phyloP scores from a whole-genome alignment of 2,329 filamentous ascomycete species.

The Cordyceps tenuipes region DNA sequence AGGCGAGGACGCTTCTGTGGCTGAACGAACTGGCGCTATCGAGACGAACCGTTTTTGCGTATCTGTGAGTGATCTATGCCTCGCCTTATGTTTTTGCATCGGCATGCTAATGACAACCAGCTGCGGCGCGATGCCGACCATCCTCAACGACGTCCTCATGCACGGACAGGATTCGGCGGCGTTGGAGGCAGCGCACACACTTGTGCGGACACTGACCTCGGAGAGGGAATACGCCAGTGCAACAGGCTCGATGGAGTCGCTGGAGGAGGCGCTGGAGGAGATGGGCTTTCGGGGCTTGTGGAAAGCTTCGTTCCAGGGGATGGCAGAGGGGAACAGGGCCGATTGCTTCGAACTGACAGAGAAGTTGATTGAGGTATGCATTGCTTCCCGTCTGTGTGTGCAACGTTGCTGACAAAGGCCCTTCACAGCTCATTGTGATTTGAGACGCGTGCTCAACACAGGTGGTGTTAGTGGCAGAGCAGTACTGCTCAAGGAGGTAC shows the following conservation, averaged over 20 bases:
- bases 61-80: slow-evolving; percentile 35
- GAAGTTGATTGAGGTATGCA: slow-evolving; percentile 51
- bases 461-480: not conserved
- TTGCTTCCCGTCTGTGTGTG: not conserved
- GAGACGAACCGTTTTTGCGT: slow-evolving; percentile 47
- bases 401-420: not conserved
- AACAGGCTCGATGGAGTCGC: slow-evolving; percentile 36
- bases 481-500: not conserved
- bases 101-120: slow-evolving; percentile 20
- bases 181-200: slow-evolving; percentile 50
- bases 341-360: slow-evolving; percentile 48
- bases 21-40: slow-evolving; percentile 47
- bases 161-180: slow-evolving; percentile 54
- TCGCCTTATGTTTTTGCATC: not conserved
- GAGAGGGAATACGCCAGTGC: slow-evolving; percentile 42
- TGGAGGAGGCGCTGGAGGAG: slow-evolving; percentile 47
- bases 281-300: slow-evolving; percentile 58
- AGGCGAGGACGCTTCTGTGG: slow-evolving; percentile 51
- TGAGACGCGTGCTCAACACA: not conserved
- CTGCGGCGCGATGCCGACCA: slow-evolving; percentile 45
- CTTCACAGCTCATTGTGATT: slow-evolving; percentile 11
- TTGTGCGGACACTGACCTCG: slow-evolving; percentile 51
- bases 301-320: slow-evolving; percentile 45
- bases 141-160: slow-evolving; percentile 54
- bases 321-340: slow-evolving; percentile 40